Evolutionary conservation across 495 filamentous ascomycete species (phyloP), one percentile per base, ranked within the genome.

Genomic region (Hyaloscypha finlandica): DNA sequence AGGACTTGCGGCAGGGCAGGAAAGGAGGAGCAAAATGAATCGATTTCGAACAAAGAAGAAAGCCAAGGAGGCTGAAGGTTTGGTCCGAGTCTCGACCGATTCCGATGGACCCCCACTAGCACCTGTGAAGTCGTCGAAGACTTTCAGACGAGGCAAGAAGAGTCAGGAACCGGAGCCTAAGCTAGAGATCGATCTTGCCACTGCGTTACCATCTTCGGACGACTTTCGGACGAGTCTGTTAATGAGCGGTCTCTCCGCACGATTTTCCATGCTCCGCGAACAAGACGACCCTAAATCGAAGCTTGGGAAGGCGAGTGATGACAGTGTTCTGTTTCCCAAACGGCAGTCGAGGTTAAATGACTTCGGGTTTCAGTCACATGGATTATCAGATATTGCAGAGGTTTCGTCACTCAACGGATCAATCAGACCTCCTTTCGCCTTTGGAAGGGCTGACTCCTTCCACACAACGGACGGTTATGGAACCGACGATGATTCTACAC

Each of bases 201-300:
- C 77, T 25, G 94, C 87, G 5, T 80, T 99, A 6, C 95, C 95
- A 3, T 83, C 93, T 0, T 86, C 81, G 20, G 93, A 98, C 74
- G 86, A 97, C 77, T 98, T 99, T 71, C 89, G 95, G n/a, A 99
- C 95, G 6, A 98, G 96, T 80, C 77, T 98, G 55, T 77, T 99
- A 30, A 97, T 99, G 95, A 91, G 93, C 6, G 95, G 94, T 58
- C 82, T 99, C 4, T 97, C 94, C 0, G 92, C 95, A 20, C 86
- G 95, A 3, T 99, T 99, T 76, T 97, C 94, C 68, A 98, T 99
- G 91, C 77, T 99, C 20, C 80, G 92, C 71, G 93, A 97, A 75
- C 94, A 97, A 74, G 93, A 97, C 72, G 93, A 97, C 71, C 93
- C 93, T 4, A 87, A 80, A 58, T 92, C 92, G 0, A 90, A 90